phyloP scores from a whole-genome alignment of 2,329 filamentous ascomycete genomes.

The Trichoderma endophyticum region DNA sequence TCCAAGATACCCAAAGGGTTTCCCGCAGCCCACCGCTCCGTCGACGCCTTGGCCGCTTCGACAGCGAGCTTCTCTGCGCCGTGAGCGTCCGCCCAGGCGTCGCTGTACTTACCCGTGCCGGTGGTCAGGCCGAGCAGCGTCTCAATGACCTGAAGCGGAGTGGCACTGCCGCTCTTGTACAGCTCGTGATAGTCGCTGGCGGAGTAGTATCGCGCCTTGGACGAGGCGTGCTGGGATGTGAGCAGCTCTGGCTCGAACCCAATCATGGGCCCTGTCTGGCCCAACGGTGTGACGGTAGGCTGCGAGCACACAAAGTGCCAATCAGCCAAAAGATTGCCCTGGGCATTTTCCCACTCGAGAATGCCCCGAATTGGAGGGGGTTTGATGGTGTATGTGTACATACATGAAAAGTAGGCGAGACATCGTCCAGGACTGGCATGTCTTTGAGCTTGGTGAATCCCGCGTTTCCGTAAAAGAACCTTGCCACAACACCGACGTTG shows the following conservation, averaged over 20 bases:
- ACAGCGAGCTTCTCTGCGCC: conserved; percentile 55
- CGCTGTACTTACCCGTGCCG: conserved; percentile 59
- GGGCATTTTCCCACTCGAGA: too few relatives aligned
- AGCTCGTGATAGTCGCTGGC: conserved; percentile 73
- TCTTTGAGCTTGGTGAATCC: conserved; percentile 48
- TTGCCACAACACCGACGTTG: conserved; percentile 59
- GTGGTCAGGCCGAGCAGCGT: conserved; percentile 67
- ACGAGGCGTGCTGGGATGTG: conserved; percentile 38
- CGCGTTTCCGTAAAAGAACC: conserved; percentile 68
- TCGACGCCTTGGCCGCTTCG: conserved; percentile 68
- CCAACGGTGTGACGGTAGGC: conserved; percentile 56
- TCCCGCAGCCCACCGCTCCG: conserved; percentile 66
- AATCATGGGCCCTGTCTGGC: conserved; percentile 37
- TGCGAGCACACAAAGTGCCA: conserved; percentile 24
- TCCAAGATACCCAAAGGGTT: conserved; percentile 68
- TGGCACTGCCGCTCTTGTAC: conserved; percentile 67
- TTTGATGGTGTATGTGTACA: conserved; percentile 19
- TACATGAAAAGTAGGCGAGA: conserved; percentile 49
- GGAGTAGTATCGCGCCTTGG: conserved; percentile 60
- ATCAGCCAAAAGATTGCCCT: neutral
- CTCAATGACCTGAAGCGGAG: conserved; percentile 69
- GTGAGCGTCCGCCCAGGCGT: conserved; percentile 69
- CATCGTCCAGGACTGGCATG: conserved; percentile 45
- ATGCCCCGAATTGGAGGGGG: neutral
- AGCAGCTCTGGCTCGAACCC: conserved; percentile 42